These are phyloP conservation scores for Conticribra guillardii DNA, from an alignment of 108 stramenopile species.

Conservation along the genomic window DNA sequence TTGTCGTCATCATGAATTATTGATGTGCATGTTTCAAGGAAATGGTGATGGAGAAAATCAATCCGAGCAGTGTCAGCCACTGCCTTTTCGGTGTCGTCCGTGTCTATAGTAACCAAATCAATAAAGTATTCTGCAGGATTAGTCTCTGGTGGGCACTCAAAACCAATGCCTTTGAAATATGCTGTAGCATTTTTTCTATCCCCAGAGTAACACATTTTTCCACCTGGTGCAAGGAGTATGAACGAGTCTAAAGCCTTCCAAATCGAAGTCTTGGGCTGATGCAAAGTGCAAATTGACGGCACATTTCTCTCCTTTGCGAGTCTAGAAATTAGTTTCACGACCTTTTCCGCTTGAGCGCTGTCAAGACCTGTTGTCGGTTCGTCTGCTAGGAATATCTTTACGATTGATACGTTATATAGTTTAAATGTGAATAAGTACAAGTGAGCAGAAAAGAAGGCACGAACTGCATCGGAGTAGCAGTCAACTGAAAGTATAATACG, in stretches of 20 bases:
- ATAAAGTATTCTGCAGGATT: slow-evolving; percentile 89
- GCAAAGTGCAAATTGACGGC: slow-evolving; percentile 69
- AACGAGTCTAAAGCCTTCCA: slow-evolving; percentile 64
- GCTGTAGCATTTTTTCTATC: slow-evolving; percentile 41
- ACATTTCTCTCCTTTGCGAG: slow-evolving; percentile 63
- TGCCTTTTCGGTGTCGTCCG: slow-evolving; percentile 61
- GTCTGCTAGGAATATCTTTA: slow-evolving; percentile 69
- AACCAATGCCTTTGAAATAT: slow-evolving; percentile 74
- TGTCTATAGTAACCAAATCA: slow-evolving; percentile 81
- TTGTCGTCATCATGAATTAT: neutral
- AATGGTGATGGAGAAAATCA: slow-evolving; percentile 44
- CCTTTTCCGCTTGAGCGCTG: slow-evolving; percentile 66
- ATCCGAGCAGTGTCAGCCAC: slow-evolving; percentile 60
- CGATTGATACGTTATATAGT: neutral
- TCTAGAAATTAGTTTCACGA: slow-evolving; percentile 59
- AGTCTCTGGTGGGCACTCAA: slow-evolving; percentile 65
- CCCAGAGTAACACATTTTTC: slow-evolving; percentile 74
- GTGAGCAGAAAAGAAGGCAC: neutral
- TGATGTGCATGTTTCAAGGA: slow-evolving; percentile 29
- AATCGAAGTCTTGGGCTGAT: slow-evolving; percentile 79
- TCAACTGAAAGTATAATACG: too few relatives aligned
- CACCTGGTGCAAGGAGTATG: slow-evolving; percentile 77
- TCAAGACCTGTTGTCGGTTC: slow-evolving; percentile 89
- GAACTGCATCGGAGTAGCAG: too few relatives aligned
- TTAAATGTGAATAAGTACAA: neutral